Conservation (phyloP, 2,329 filamentous ascomycete species). For the Sclerotinia borealis region DNA sequence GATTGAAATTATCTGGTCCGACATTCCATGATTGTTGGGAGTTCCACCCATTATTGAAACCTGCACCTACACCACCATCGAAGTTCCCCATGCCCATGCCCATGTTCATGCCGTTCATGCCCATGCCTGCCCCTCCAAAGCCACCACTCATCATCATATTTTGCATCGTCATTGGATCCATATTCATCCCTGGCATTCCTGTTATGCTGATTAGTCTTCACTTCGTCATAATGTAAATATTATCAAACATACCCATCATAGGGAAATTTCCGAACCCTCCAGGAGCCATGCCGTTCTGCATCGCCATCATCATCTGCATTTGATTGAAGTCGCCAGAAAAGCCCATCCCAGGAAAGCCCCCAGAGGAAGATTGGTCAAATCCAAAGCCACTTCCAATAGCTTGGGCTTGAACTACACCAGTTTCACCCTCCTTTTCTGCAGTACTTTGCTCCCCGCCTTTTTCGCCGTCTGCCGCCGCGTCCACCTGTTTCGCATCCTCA, state of each 20-base stretch:
- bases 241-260: conserved; percentile 79
- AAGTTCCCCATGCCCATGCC: conserved; percentile 60
- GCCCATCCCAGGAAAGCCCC: conserved; percentile 41
- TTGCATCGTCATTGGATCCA: conserved; percentile 74
- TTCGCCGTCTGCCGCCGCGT: conserved; percentile 15
- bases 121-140: conserved; percentile 68
- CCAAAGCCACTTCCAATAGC: conserved; percentile 36
- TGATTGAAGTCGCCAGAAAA: conserved; percentile 59
- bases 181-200: conserved; percentile 70
- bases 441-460: conserved; percentile 14
- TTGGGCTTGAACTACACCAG: conserved; percentile 15
- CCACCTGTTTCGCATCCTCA: conserved; percentile 18
- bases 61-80: conserved; percentile 54
- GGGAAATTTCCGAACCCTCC: conserved; percentile 54
- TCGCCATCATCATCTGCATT: conserved; percentile 73
- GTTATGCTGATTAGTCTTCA: conserved; percentile 10
- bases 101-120: conserved; percentile 79
- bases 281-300: conserved; percentile 61
- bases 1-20: conserved; percentile 83
- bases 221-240: neutral
- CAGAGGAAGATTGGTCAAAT: conserved; percentile 36
- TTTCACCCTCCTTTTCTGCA: conserved; percentile 17
- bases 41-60: conserved; percentile 75
- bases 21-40: conserved; percentile 77
- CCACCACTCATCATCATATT: conserved; percentile 75